Conservation (phyloP, 2,329 filamentous ascomycete species). For the Neospermospora avenae region DNA sequence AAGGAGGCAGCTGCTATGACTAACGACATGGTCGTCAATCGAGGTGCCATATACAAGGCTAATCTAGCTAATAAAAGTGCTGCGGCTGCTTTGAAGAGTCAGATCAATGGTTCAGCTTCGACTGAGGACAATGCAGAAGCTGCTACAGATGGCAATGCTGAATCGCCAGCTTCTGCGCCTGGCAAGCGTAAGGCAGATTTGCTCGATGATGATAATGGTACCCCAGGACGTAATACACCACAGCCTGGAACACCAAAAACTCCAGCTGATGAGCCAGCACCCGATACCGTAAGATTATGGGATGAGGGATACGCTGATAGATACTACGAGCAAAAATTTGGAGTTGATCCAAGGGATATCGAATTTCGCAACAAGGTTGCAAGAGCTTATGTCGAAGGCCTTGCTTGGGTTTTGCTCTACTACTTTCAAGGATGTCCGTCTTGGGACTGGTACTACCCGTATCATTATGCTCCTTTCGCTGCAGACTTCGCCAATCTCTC, state of each 20-base stretch:
- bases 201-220: conserved; percentile 57
- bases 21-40: conserved; percentile 84
- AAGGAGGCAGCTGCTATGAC: conserved; percentile 63
- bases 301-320: conserved; percentile 92
- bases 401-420: conserved; percentile 93
- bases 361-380: conserved; percentile 88
- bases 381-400: conserved; percentile 86
- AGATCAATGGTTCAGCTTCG: conserved; percentile 47
- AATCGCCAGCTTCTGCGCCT: conserved; percentile 48
- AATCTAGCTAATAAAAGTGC: conserved; percentile 92
- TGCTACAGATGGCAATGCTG: conserved; percentile 23
- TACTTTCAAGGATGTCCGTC: conserved; percentile 98
- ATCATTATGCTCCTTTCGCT: conserved; percentile 97
- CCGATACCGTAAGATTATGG: conserved; percentile 87
- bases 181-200: conserved; percentile 77
- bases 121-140: conserved; percentile 17
- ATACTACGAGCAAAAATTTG: conserved; percentile 97
- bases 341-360: conserved; percentile 74
- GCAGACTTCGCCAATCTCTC: conserved; percentile 85
- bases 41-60: conserved; percentile 60
- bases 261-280: conserved; percentile 57
- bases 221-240: conserved; percentile 58
- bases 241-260: conserved; percentile 46
- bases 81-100: conserved; percentile 80
- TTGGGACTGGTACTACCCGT: conserved; percentile 99